Percentiles rank a stretch among this genome's conserved stretches.
These are phyloP conservation scores for Alternaria ventricosa DNA, from an alignment of 2,329 filamentous ascomycete genomes.

Conservation along the genomic window DNA sequence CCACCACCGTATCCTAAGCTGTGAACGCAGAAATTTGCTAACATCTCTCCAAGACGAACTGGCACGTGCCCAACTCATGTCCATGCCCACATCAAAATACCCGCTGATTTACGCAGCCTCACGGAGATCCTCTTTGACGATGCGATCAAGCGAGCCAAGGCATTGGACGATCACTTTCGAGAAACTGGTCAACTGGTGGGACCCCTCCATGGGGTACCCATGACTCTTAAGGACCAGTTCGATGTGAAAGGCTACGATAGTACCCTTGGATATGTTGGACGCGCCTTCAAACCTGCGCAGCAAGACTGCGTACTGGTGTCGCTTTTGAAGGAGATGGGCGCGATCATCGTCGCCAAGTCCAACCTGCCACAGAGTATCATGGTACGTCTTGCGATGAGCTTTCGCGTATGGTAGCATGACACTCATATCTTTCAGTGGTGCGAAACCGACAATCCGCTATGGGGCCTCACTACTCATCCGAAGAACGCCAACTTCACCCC, in stretches of 20 bases:
- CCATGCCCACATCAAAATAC: constrained; percentile 59
- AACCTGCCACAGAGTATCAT: constrained; percentile 66
- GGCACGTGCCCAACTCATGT: constrained; percentile 52
- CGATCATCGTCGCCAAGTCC: constrained; percentile 56
- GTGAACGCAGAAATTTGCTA: constrained; percentile 11
- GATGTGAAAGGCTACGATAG: constrained; percentile 57
- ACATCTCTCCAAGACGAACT: constrained; percentile 51
- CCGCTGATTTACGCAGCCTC: constrained; percentile 45
- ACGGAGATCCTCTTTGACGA: constrained; percentile 57
- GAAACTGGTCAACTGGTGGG: constrained; percentile 49
- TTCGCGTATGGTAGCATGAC: not conserved
- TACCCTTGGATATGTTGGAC: constrained; percentile 67
- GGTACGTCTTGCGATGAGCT: constrained; percentile 37
- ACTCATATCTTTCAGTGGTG: constrained; percentile 55
- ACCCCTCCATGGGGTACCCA: constrained; percentile 57
- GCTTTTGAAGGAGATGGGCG: constrained; percentile 62
- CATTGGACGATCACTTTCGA: constrained; percentile 51
- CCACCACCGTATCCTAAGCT: not conserved
- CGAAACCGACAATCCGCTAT: constrained; percentile 68
- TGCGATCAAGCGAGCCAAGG: constrained; percentile 50
- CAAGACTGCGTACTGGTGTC: constrained; percentile 62
- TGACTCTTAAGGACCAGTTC: constrained; percentile 59
- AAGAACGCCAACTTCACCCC: constrained; percentile 61
- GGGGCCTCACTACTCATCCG: constrained; percentile 64
- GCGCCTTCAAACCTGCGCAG: constrained; percentile 60